phyloP scores from a whole-genome alignment of 2,329 filamentous ascomycete species.

The Aspergillus sp. region DNA sequence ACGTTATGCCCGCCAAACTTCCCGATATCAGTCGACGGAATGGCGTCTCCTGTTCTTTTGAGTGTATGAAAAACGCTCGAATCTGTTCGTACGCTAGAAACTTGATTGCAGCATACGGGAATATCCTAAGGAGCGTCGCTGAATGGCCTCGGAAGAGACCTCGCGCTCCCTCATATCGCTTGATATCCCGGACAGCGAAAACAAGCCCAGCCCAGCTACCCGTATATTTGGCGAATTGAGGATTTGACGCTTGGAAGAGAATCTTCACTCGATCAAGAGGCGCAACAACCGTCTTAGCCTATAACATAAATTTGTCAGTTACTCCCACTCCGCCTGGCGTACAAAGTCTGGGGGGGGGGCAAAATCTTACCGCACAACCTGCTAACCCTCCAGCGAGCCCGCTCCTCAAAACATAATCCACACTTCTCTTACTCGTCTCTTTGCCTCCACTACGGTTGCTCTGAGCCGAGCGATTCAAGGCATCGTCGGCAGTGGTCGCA shows the following conservation, averaged over 20 bases:
- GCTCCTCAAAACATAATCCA: constrained; percentile 81
- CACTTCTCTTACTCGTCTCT: constrained; percentile 67
- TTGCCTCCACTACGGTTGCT: constrained; percentile 22
- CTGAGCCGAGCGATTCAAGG: constrained; percentile 12
- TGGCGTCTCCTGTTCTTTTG: constrained; percentile 73
- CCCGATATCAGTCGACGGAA: constrained; percentile 60
- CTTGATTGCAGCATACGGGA: constrained; percentile 96
- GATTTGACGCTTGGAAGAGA: constrained; percentile 93
- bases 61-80: constrained; percentile 72
- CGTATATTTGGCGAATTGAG: constrained; percentile 89
- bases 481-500: constrained; percentile 16
- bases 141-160: constrained; percentile 94
- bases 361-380: constrained; percentile 75
- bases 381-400: constrained; percentile 86
- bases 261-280: constrained; percentile 98
- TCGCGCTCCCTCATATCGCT: constrained; percentile 66
- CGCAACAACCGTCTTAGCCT: constrained; percentile 95
- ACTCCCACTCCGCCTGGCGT: background rate
- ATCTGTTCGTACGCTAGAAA: constrained; percentile 98
- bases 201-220: constrained; percentile 83
- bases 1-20: constrained; percentile 68
- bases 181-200: constrained; percentile 82
- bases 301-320: constrained; percentile 13
- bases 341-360: background rate
- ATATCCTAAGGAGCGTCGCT: constrained; percentile 88